Conservation (phyloP, 2,329 filamentous ascomycete species). For the Catunica adiposa region DNA sequence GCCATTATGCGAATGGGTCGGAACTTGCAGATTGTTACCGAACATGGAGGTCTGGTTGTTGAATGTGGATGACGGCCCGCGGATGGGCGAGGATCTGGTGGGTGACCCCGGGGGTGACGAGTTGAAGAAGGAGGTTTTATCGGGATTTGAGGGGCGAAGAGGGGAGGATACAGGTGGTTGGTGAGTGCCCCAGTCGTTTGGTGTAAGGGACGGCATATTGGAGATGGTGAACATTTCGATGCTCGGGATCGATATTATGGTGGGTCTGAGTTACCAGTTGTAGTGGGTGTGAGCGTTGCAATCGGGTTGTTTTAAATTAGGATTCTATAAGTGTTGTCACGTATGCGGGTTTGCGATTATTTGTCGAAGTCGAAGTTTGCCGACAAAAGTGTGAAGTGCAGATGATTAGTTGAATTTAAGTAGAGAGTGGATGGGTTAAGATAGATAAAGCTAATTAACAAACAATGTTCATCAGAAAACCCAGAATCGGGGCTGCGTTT, state of each 20-base stretch:
- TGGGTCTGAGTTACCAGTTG: not conserved
- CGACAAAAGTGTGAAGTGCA: too few species aligned
- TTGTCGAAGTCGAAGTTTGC: too few species aligned
- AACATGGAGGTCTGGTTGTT: not conserved
- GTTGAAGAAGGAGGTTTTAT: conserved; percentile 3
- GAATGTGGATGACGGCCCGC: conserved; percentile 19
- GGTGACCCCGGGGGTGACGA: conserved; percentile 9
- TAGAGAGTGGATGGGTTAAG: too few species aligned
- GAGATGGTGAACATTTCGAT: conserved; percentile 27
- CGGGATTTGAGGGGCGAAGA: conserved; percentile 39
- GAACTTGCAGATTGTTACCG: not conserved
- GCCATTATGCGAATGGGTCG: not conserved
- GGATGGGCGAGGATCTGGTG: conserved; percentile 9
- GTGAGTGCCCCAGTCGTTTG: conserved; percentile 25
- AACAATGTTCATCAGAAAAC: too few species aligned
- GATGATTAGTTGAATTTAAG: too few species aligned
- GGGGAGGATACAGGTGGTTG: conserved; percentile 30
- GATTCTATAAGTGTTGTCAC: not conserved
- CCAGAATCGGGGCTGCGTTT: too few species aligned
- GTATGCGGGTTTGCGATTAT: too few species aligned
- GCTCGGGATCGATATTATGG: not conserved
- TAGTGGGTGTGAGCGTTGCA: not conserved
- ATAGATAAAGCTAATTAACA: too few species aligned
- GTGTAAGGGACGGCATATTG: conserved; percentile 27
- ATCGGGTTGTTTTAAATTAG: not conserved